Base-by-base conservation (phyloP, 148 eudicot species). In the Oxyria digyna region DNA sequence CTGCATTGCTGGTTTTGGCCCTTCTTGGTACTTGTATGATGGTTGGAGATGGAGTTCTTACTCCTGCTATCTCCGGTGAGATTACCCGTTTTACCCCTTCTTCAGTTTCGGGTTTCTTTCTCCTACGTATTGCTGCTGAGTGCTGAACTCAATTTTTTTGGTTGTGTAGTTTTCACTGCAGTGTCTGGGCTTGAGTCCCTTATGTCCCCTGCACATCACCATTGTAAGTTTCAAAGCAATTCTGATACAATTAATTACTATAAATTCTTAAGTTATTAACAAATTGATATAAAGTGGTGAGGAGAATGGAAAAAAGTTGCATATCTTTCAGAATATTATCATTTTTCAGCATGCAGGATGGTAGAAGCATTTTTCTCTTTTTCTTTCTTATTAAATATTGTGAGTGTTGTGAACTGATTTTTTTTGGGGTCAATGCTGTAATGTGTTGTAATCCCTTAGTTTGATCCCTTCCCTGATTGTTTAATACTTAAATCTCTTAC, bases 111-210 rank as follows among this genome's bases (percentile, higher is more conserved):
- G 1, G 15, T 11, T 54, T 69, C 32, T 65, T 17, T 42, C 14
- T 40, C 26, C 29, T 67, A 4, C 41, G 14, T 8, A 67, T 67
- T 59, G 64, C 1, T 37, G 0, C 24, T 66, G 69, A 54, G 37
- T 41, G n/a, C n/a, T n/a, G 9, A 70, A 37, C 37, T 76, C 54
- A 48, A 48, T 50, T 67, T 26, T 71, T 69, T 23, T 43, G 14
- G 38, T n/a, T n/a, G n/a, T 81, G 79, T 77, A 91, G 97, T 91
- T 73, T 91, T 87, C 73, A 81, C 97, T 11, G 97, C 97, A 20
- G 97, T 91, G 76, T 91, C 97, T 38, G 97, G 97, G 21, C 91
- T 91, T 32, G 94, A 91, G 81, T 76, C 90, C n/a, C 82, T 85
- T 37, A 87, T 87, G 96, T 80, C 96, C 54, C 80, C 73, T 64